Evolutionary conservation across 345 rosid genomes (phyloP), one percentile per base, ranked within the genome.

Genomic region (Lepidium aucheri): DNA sequence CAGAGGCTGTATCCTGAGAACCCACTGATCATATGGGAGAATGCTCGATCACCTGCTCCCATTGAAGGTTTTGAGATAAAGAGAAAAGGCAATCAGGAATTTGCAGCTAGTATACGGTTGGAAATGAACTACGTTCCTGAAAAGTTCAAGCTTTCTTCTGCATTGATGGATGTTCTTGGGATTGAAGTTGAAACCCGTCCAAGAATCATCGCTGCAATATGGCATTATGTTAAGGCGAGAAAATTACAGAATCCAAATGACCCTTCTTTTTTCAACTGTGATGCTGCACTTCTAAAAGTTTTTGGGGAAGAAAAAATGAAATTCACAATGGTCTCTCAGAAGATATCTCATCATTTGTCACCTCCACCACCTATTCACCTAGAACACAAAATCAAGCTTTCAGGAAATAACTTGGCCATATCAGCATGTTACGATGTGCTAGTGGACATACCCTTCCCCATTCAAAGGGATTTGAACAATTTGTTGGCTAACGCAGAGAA

Each of bases 221-320:
- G 99, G 99, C 99, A 94, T 74, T 94, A 94, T 68, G 99, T 90
- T 17, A 94, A 94, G 81, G 99, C 97, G 43, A 86, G 96, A 78
- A 94, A 90, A 76, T 56, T 94, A 78, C 99, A 90, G 84, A 84
- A 81, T 76, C 88, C 90, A 12, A 86, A 85, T 63, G 99, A 94
- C 49, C 95, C 99, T 5, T 86, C 99, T 5, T 80, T 58, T 74
- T 90, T 94, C 64, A 81, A 67, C 61, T 94, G 99, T 61, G 99
- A 94, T 68, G 74, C 82, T 63, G 92, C 95, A 26, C 96, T 94
- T 57, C 86, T 79, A 46, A 94, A 82, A 75, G 99, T 94, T 18
- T 94, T 94, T 74, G 96, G 97, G 65, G 99, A 94, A 78, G 84
- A 85, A 11, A 90, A 84, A 69, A 42, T 81, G 79, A 94, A 90